These are phyloP conservation scores for Termitomyces heimii DNA, from an alignment of 768 basidiomycete genomes.

Conservation along the genomic window DNA sequence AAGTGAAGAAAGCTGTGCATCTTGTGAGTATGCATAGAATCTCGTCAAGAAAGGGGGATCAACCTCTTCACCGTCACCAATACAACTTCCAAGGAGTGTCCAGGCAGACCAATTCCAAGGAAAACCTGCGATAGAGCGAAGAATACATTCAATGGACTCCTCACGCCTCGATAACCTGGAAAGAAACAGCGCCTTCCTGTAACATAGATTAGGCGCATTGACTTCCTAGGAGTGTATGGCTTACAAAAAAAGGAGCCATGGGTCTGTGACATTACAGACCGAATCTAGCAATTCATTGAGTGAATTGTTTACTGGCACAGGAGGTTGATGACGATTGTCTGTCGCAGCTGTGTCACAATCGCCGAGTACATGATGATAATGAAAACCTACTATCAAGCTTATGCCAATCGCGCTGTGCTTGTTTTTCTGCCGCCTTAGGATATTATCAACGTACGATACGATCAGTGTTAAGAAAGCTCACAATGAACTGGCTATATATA, in stretches of 20 bases:
- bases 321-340: slow-evolving; percentile 70
- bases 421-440: slow-evolving; percentile 74
- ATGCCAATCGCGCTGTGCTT: slow-evolving; percentile 81
- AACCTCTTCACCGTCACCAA: slow-evolving; percentile 86
- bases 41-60: slow-evolving; percentile 1
- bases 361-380: background rate
- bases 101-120: slow-evolving; percentile 98
- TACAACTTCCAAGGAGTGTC: slow-evolving; percentile 72
- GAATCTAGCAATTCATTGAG: slow-evolving; percentile 53
- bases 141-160: slow-evolving; percentile 77
- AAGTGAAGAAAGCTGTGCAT: slow-evolving; percentile 38
- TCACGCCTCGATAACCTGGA: slow-evolving; percentile 73
- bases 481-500: slow-evolving; percentile 81
- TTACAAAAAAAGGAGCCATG: slow-evolving; percentile 83
- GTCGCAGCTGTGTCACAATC: slow-evolving; percentile 3
- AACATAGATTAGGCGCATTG: slow-evolving; percentile 2
- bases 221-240: slow-evolving; percentile 18
- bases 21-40: slow-evolving; percentile 11
- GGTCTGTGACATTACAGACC: slow-evolving; percentile 58
- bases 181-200: slow-evolving; percentile 80
- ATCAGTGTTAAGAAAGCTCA: slow-evolving; percentile 33
- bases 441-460: background rate
- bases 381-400: slow-evolving; percentile 60
- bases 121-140: slow-evolving; percentile 70
- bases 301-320: slow-evolving; percentile 56